These are phyloP conservation scores for Apiospora aurea DNA, from an alignment of 2,329 filamentous ascomycete species.

Conservation along the genomic window DNA sequence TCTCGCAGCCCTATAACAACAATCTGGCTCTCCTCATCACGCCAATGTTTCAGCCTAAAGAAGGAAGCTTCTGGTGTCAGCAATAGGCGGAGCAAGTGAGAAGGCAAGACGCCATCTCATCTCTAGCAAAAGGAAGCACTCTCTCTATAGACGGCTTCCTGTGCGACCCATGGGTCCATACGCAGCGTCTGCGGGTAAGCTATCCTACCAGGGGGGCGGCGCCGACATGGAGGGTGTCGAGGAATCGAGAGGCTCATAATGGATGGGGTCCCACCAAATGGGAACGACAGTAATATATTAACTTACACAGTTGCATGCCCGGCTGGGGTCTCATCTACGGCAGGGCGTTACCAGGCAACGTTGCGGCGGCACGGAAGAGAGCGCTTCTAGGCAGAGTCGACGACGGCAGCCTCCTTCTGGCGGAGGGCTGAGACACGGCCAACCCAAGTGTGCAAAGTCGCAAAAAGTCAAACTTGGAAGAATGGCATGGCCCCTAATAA, in stretches of 20 bases:
- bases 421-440: not conserved
- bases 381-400: not conserved
- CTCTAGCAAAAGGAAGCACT: not conserved
- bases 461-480: not conserved
- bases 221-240: not conserved
- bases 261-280: not conserved
- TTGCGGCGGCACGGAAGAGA: not conserved
- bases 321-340: not conserved
- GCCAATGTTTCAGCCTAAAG: not conserved
- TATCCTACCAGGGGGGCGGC: not conserved
- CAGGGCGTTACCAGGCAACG: constrained; percentile 6
- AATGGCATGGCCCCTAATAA: not conserved
- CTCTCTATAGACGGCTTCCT: not conserved
- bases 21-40: not conserved
- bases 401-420: not conserved
- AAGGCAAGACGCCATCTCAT: not conserved
- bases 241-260: not conserved
- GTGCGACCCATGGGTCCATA: not conserved
- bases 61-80: not conserved
- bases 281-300: not conserved
- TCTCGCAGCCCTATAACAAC: not conserved
- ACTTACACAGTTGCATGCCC: not conserved
- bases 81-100: not conserved
- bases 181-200: not conserved
- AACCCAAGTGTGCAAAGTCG: not conserved